phyloP scores from a whole-genome alignment of 2,329 filamentous ascomycete species.

The Verticillium nonalfalfae region DNA sequence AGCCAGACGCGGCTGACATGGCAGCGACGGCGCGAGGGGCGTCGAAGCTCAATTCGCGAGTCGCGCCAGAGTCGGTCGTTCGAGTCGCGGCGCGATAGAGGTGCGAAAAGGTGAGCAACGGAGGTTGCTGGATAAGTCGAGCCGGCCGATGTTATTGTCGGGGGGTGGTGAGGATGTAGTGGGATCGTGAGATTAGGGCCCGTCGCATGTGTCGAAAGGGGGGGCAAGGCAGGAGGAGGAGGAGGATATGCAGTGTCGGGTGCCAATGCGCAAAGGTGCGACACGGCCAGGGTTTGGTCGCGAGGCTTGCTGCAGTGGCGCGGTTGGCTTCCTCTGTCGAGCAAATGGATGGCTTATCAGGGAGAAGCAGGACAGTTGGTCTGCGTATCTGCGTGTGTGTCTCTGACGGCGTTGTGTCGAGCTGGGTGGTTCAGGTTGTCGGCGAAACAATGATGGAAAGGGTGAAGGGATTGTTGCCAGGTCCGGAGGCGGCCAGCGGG shows the following conservation, averaged over 20 bases:
- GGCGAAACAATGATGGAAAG: background rate
- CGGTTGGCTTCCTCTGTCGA: background rate
- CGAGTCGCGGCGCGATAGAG: background rate
- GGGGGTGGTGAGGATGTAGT: background rate
- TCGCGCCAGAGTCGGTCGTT: background rate
- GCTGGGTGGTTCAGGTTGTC: background rate
- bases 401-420: too few species aligned
- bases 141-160: background rate
- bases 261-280: background rate
- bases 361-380: background rate
- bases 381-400: too few species aligned
- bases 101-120: background rate
- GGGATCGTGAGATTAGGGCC: background rate
- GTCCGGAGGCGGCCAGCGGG: background rate
- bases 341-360: background rate
- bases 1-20: conserved; percentile 5
- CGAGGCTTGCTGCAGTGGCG: background rate
- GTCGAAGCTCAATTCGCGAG: background rate
- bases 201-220: background rate
- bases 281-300: background rate
- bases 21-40: conserved; percentile 4
- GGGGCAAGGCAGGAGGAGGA: background rate
- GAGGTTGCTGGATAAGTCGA: background rate
- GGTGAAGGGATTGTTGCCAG: background rate
- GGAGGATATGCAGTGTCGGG: background rate